These are phyloP conservation scores for Verticillium isaacii DNA, from an alignment of 2,329 filamentous ascomycete genomes.

Conservation along the genomic window DNA sequence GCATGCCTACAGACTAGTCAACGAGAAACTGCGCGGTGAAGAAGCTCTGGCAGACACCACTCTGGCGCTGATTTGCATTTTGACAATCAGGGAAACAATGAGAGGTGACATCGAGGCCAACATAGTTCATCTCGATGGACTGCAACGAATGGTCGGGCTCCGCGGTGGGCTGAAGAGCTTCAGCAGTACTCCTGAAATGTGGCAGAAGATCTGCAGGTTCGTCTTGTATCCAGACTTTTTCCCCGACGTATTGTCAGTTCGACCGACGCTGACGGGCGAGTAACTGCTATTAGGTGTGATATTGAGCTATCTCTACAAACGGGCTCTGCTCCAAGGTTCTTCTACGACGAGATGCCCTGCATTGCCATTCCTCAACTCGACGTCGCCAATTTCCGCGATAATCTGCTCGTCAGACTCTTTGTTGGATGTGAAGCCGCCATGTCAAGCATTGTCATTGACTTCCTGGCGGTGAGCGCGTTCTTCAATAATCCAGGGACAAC, in stretches of 20 bases:
- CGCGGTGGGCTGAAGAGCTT: background rate
- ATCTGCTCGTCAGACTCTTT: background rate
- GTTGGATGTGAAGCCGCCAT: background rate
- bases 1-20: background rate
- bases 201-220: background rate
- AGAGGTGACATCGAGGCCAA: background rate
- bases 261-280: background rate
- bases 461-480: background rate
- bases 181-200: background rate
- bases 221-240: background rate
- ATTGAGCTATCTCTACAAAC: background rate
- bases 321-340: background rate
- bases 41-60: background rate
- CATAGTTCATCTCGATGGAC: background rate
- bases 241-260: too few relatives aligned
- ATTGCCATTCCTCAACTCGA: background rate
- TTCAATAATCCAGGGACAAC: background rate
- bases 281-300: background rate
- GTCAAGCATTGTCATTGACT: background rate
- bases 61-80: background rate
- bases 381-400: background rate
- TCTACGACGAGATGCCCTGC: background rate
- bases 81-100: background rate
- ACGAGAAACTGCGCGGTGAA: background rate
- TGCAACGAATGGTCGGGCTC: background rate